A percentile compares a stretch with the other conserved stretches of the same genome.
Evolutionary conservation across 176 grass and related monocot species (phyloP).

Genomic region (Aegilops sharonensis): DNA sequence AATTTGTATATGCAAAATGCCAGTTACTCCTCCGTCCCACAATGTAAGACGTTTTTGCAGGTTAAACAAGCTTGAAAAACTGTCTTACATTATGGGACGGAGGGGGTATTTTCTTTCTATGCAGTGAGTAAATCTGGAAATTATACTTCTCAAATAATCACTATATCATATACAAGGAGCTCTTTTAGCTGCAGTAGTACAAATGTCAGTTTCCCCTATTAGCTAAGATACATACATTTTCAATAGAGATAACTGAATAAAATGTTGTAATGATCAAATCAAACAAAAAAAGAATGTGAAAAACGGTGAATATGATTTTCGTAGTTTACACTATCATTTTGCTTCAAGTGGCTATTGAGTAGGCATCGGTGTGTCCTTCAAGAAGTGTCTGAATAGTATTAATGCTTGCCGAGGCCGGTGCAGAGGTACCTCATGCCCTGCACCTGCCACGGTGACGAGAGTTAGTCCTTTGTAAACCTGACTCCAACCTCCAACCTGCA

Average conservation of each 20-base stretch:
- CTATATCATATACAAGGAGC: slow-evolving; percentile 58
- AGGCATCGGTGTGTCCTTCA: slow-evolving; percentile 56
- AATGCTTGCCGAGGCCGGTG: slow-evolving; percentile 67
- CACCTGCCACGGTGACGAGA: slow-evolving; percentile 71
- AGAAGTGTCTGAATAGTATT: slow-evolving; percentile 66
- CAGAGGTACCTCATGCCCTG: slow-evolving; percentile 73
- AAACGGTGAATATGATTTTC: slow-evolving; percentile 1
- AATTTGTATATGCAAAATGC: not conserved
- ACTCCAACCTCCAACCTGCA: slow-evolving; percentile 90
- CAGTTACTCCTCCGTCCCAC: not conserved
- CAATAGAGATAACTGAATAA: slow-evolving; percentile 45
- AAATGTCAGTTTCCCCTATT: slow-evolving; percentile 45
- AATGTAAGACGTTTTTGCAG: too few relatives aligned
- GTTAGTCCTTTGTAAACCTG: slow-evolving; percentile 92
- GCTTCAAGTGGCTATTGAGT: slow-evolving; percentile 39
- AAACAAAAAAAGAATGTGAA: slow-evolving; percentile 37
- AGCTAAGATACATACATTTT: slow-evolving; percentile 46
- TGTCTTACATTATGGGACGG: too few relatives aligned
- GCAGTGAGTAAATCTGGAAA: not conserved
- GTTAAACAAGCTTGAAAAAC: too few relatives aligned
- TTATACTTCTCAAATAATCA: slow-evolving; percentile 26
- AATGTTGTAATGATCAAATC: slow-evolving; percentile 37
- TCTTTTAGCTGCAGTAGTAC: slow-evolving; percentile 43
- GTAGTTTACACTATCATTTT: slow-evolving; percentile 32
- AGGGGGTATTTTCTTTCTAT: not conserved